These are phyloP conservation scores for Exophiala sideris DNA, from an alignment of 2,329 filamentous ascomycete genomes.

Conservation along the genomic window DNA sequence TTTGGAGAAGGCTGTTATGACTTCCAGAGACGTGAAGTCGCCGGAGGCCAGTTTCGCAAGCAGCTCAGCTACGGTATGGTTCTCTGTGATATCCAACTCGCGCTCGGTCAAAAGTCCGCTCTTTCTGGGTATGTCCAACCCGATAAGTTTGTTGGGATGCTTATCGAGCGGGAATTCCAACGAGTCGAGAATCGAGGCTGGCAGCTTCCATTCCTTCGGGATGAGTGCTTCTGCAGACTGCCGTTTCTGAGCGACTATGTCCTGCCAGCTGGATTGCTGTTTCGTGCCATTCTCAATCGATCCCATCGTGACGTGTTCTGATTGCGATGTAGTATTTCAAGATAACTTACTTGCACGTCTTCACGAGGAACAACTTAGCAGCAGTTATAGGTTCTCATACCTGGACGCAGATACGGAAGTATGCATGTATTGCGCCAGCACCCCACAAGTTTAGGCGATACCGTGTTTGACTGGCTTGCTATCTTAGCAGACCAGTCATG, in stretches of 20 bases:
- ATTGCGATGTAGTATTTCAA: background rate
- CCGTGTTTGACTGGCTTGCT: too few species aligned
- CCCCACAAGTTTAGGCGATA: too few species aligned
- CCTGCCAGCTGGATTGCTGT: conserved; percentile 13
- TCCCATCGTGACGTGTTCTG: conserved; percentile 8
- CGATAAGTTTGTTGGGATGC: conserved; percentile 28
- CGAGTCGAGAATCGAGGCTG: conserved; percentile 11
- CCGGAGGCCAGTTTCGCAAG: conserved; percentile 21
- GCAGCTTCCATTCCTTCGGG: conserved; percentile 32
- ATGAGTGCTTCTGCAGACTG: conserved; percentile 18
- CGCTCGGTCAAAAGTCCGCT: conserved; percentile 44
- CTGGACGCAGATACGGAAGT: too few species aligned
- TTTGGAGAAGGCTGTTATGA: conserved; percentile 30
- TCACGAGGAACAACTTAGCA: too few species aligned
- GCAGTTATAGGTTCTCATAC: too few species aligned
- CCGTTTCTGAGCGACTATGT: conserved; percentile 20
- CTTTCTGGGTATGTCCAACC: conserved; percentile 36
- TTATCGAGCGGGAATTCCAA: conserved; percentile 19
- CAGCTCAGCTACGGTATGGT: conserved; percentile 44
- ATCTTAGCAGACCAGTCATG: too few species aligned
- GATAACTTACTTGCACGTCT: too few species aligned
- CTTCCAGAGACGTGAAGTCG: conserved; percentile 25
- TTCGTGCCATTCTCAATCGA: conserved; percentile 3
- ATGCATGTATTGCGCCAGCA: too few species aligned
- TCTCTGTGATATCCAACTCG: conserved; percentile 49